Evolutionary conservation across 2,329 filamentous ascomycete species (phyloP).

Genomic region (Cladosporium cucumerinum): DNA sequence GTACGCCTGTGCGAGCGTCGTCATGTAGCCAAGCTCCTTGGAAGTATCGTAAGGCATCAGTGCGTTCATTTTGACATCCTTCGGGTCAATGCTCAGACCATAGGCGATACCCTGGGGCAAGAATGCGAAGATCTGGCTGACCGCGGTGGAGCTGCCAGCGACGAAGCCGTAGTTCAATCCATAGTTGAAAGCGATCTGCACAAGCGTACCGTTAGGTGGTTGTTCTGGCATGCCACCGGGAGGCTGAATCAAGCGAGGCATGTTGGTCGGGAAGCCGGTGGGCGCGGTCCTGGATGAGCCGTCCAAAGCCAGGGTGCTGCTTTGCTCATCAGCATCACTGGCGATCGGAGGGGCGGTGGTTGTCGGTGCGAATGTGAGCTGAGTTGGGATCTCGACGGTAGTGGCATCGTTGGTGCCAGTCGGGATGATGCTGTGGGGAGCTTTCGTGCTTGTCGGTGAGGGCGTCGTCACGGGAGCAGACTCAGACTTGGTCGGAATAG

Average conservation of each 20-base stretch:
- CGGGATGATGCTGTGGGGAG: constrained; percentile 42
- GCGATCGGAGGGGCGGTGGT: not conserved
- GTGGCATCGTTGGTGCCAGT: constrained; percentile 48
- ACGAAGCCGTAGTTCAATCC: constrained; percentile 83
- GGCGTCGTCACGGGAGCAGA: constrained; percentile 23
- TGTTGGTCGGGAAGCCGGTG: constrained; percentile 59
- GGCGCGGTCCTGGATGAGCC: constrained; percentile 43
- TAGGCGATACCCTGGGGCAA: constrained; percentile 69
- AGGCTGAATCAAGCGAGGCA: constrained; percentile 75
- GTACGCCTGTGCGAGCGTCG: constrained; percentile 63
- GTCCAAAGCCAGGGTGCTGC: constrained; percentile 34
- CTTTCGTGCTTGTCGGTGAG: constrained; percentile 26
- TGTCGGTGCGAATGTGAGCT: constrained; percentile 54
- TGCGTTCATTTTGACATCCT: constrained; percentile 63
- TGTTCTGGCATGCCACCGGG: constrained; percentile 59
- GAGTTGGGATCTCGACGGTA: constrained; percentile 54
- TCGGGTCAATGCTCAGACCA: constrained; percentile 50
- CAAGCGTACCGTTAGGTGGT: constrained; percentile 54
- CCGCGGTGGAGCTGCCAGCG: constrained; percentile 65
- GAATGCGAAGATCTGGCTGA: constrained; percentile 79
- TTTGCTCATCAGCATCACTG: constrained; percentile 30
- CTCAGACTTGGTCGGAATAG: constrained; percentile 16
- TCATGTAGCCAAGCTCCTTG: constrained; percentile 68
- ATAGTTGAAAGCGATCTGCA: constrained; percentile 82
- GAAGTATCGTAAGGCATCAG: constrained; percentile 75